A percentile compares a stretch with the other conserved stretches of the same genome.
These are phyloP conservation scores for Hylodesmum podocarpum DNA, from an alignment of 306 rosid genomes.

Conservation along the genomic window DNA sequence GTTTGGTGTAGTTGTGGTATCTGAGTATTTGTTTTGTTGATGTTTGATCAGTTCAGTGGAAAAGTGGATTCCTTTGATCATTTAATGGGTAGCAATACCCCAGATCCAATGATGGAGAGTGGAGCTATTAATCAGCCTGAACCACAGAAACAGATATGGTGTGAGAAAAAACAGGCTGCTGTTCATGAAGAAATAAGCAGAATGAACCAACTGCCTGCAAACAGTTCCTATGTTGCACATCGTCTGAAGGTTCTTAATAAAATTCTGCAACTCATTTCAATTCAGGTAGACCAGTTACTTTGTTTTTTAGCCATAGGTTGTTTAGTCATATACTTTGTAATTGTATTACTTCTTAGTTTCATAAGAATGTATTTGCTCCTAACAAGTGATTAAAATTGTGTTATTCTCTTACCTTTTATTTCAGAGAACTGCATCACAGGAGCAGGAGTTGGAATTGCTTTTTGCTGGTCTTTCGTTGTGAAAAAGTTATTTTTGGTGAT, in stretches of 20 bases:
- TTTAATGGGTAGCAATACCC: constrained; percentile 20
- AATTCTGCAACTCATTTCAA: constrained; percentile 68
- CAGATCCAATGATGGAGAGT: constrained; percentile 46
- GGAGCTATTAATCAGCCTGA: constrained; percentile 37
- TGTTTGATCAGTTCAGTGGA: constrained; percentile 8
- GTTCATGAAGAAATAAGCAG: constrained; percentile 62
- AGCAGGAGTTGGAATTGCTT: constrained; percentile 78
- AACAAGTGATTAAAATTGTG: constrained; percentile 6
- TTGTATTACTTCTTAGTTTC: not conserved
- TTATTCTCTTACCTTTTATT: constrained; percentile 14
- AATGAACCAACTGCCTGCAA: constrained; percentile 59
- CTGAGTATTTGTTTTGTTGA: constrained; percentile 11
- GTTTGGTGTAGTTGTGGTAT: not conserved
- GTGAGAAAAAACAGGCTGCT: constrained; percentile 53
- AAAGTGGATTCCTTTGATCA: constrained; percentile 31
- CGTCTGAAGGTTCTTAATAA: constrained; percentile 81
- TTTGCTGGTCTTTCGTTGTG: constrained; percentile 80
- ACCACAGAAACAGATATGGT: constrained; percentile 43
- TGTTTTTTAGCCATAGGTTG: not conserved
- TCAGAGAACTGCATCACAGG: constrained; percentile 76
- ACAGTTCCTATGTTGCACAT: constrained; percentile 65
- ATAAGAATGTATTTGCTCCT: not conserved
- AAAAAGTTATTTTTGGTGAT: constrained; percentile 27
- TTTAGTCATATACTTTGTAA: not conserved
- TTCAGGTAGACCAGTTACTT: constrained; percentile 56